Evolutionary conservation across 2,329 filamentous ascomycete species (phyloP).

Genomic region (Aspergillus ustus): DNA sequence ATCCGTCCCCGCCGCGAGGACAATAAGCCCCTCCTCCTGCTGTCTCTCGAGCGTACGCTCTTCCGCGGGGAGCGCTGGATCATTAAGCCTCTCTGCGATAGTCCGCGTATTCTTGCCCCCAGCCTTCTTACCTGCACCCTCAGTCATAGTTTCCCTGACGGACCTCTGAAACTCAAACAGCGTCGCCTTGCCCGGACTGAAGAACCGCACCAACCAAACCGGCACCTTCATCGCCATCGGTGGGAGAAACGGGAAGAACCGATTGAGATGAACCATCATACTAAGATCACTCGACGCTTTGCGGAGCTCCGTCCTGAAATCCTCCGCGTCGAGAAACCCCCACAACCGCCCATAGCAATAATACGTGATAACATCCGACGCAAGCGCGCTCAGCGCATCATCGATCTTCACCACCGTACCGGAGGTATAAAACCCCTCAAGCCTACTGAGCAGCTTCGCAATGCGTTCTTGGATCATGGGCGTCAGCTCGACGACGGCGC

Average conservation of each 20-base stretch:
- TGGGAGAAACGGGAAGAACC: neutral
- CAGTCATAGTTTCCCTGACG: neutral
- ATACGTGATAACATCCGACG: slow-evolving; percentile 1
- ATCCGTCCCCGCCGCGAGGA: neutral
- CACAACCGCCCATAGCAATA: neutral
- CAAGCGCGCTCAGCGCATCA: neutral
- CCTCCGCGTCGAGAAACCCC: neutral
- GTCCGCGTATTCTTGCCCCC: neutral
- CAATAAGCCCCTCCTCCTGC: neutral
- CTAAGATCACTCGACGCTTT: neutral
- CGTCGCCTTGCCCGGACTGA: neutral
- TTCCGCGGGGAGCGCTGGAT: neutral
- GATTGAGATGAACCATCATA: neutral
- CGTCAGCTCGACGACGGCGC: slow-evolving; percentile 21
- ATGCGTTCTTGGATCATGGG: slow-evolving; percentile 21
- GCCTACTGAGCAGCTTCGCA: slow-evolving; percentile 21
- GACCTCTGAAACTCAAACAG: neutral
- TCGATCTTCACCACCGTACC: neutral
- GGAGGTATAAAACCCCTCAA: slow-evolving; percentile 15
- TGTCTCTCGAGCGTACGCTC: neutral
- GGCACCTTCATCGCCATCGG: neutral
- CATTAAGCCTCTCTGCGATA: neutral
- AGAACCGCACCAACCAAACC: neutral
- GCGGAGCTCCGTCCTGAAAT: neutral
- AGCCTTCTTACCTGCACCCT: neutral